A percentile compares a stretch with the other conserved stretches of the same genome.
phyloP scores from a whole-genome alignment of 805 yeast species.

The Ogataea henricii region DNA sequence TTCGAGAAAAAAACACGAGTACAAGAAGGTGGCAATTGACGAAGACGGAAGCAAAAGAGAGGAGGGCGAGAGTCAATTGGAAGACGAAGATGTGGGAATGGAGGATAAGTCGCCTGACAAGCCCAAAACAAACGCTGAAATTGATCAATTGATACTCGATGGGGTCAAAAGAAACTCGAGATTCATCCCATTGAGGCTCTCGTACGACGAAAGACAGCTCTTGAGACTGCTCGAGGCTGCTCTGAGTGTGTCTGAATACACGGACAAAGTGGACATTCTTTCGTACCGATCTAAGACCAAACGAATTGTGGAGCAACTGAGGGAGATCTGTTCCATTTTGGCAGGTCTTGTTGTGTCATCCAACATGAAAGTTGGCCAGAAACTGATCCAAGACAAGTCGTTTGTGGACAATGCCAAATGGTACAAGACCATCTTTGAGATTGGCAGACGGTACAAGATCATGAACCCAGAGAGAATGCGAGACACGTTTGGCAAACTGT shows the following conservation, averaged over 20 bases:
- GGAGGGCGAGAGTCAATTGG: constrained; percentile 21
- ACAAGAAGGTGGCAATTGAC: constrained; percentile 26
- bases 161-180: constrained; percentile 46
- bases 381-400: constrained; percentile 62
- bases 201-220: constrained; percentile 67
- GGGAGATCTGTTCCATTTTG: constrained; percentile 75
- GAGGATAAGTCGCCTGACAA: constrained; percentile 22
- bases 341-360: constrained; percentile 81
- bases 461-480: constrained; percentile 85
- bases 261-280: constrained; percentile 74
- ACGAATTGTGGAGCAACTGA: constrained; percentile 69
- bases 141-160: constrained; percentile 29
- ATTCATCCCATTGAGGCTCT: constrained; percentile 70
- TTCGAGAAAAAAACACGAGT: constrained; percentile 49
- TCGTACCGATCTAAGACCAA: constrained; percentile 67
- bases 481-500: constrained; percentile 74
- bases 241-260: constrained; percentile 74
- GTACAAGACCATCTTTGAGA: constrained; percentile 71
- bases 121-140: constrained; percentile 17
- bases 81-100: constrained; percentile 14
- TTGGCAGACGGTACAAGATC: constrained; percentile 78
- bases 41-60: constrained; percentile 21
- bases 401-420: constrained; percentile 71
- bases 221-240: constrained; percentile 73
- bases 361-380: constrained; percentile 68